Evolutionary conservation across 179 eudicot species (phyloP), one percentile per base, ranked within the genome.

Genomic region (Dionaea muscipula): DNA sequence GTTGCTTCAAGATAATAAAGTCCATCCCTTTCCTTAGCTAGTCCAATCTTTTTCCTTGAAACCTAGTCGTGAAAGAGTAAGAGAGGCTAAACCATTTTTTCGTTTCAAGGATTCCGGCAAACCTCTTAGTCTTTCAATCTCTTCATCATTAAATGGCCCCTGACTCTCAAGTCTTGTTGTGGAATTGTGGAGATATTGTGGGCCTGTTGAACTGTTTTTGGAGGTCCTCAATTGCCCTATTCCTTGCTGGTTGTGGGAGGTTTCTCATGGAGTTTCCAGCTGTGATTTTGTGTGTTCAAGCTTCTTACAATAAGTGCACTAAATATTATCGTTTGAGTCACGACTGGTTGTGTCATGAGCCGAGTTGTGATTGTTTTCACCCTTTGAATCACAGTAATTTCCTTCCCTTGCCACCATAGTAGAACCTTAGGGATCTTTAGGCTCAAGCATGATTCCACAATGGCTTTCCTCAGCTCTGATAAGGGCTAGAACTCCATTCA

Each of bases 31-130:
- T 55, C 59, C 31, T 39, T 38, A 55, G 59, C 47, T 20, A 21
- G 19, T 35, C 59, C 59, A 55, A 38, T 55, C 59, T 20, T 55
- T 27, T 11, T 38, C 31, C 47, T 8, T 17, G 13, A 12, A 26
- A 2, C 47, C 31, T 36, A 4, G 47, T 55, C 31, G 7, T 23
- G 47, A 27, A 55, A n/a, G n/a, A n/a, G n/a, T n/a, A n/a, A n/a
- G n/a, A n/a, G n/a, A n/a, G n/a, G n/a, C n/a, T n/a, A n/a, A n/a
- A n/a, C n/a, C n/a, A n/a, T n/a, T n/a, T n/a, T n/a, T n/a, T n/a
- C n/a, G n/a, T n/a, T n/a, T n/a, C n/a, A n/a, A n/a, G n/a, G n/a
- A n/a, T n/a, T n/a, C n/a, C n/a, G n/a, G n/a, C n/a, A n/a, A n/a
- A n/a, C n/a, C n/a, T n/a, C n/a, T n/a, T n/a, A n/a, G n/a, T n/a